phyloP scores from a whole-genome alignment of 805 yeast species.

The Tetrapisispora fleetii region DNA sequence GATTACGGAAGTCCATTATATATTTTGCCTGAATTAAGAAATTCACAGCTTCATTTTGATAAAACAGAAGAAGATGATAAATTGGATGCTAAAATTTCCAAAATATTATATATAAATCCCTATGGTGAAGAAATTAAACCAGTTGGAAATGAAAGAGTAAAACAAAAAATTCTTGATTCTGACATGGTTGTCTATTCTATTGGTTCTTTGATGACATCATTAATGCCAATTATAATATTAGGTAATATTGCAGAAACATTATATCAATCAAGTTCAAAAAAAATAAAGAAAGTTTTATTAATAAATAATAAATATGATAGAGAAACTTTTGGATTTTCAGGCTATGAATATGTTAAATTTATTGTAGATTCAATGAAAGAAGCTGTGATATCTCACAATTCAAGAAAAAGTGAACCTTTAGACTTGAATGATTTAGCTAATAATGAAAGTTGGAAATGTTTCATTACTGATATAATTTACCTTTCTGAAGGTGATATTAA shows the following conservation, averaged over 20 bases:
- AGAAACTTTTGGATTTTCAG: constrained; percentile 64
- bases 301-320: constrained; percentile 71
- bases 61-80: constrained; percentile 46
- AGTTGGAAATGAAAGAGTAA: constrained; percentile 52
- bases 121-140: constrained; percentile 84
- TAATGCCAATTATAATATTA: constrained; percentile 65
- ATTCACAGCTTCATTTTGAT: constrained; percentile 65
- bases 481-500: constrained; percentile 40
- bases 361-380: constrained; percentile 32
- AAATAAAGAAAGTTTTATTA: constrained; percentile 43
- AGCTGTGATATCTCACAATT: constrained; percentile 7
- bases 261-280: constrained; percentile 7
- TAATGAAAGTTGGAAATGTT: constrained; percentile 32
- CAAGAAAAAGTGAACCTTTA: neutral
- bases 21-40: constrained; percentile 61
- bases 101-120: constrained; percentile 74
- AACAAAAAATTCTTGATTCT: constrained; percentile 39
- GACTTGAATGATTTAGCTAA: neutral
- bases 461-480: constrained; percentile 56
- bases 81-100: constrained; percentile 59
- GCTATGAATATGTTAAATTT: constrained; percentile 46
- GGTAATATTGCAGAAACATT: constrained; percentile 66
- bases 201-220: constrained; percentile 84
- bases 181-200: constrained; percentile 63
- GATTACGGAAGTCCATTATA: constrained; percentile 41